A percentile compares a stretch with the other conserved stretches of the same genome.
These are phyloP conservation scores for Heritiera fomes DNA, from an alignment of 345 rosid genomes.

Conservation along the genomic window DNA sequence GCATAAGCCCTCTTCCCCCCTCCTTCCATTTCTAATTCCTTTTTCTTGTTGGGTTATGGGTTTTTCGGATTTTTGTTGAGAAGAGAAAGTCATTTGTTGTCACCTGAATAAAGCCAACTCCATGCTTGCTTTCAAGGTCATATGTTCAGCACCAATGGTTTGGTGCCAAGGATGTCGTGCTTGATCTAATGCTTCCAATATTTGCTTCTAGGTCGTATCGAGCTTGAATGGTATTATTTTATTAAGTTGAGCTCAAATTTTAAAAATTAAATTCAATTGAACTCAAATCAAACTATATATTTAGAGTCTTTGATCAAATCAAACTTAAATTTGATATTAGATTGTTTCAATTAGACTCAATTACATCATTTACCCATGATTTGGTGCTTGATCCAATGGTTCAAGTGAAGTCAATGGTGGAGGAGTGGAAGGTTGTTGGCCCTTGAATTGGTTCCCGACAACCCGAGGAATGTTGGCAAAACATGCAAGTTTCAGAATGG, in stretches of 20 bases:
- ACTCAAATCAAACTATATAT: no score
- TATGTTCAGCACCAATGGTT: neutral
- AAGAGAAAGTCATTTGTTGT: neutral
- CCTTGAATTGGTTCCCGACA: neutral
- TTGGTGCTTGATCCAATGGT: constrained; percentile 1
- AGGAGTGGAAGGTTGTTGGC: neutral
- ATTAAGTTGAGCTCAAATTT: no score
- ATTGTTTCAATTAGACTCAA: no score
- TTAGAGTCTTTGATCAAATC: no score
- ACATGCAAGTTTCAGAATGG: neutral
- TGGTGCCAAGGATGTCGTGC: neutral
- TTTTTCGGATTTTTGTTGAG: neutral
- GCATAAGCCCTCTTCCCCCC: neutral
- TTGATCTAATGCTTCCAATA: neutral
- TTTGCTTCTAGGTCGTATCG: no score
- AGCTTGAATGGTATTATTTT: no score
- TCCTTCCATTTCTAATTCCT: no score
- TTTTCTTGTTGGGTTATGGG: neutral
- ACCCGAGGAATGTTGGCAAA: neutral
- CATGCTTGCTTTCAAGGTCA: neutral
- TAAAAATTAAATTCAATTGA: no score
- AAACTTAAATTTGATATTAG: no score
- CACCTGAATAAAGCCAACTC: constrained; percentile 13
- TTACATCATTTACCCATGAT: no score
- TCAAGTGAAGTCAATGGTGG: neutral